phyloP scores from a whole-genome alignment of 140 eudicot genomes.

The Anethum foeniculum region DNA sequence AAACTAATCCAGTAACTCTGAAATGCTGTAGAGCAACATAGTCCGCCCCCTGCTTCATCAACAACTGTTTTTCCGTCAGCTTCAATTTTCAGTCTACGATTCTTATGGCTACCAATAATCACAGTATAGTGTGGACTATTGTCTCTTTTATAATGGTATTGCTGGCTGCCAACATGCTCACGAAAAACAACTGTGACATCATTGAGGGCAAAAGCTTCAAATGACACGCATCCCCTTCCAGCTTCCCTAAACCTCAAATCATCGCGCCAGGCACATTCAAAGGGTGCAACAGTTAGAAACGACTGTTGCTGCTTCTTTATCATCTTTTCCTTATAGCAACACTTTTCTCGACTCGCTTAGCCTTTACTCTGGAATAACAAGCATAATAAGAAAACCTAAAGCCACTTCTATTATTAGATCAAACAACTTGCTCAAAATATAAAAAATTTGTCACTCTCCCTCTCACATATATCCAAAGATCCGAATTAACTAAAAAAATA shows the following conservation, averaged over 20 bases:
- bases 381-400: background rate
- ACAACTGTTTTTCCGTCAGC: slow-evolving; percentile 85
- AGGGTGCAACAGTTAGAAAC: slow-evolving; percentile 90
- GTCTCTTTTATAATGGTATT: slow-evolving; percentile 91
- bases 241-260: slow-evolving; percentile 87
- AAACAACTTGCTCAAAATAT: slow-evolving; percentile 9
- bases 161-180: slow-evolving; percentile 88
- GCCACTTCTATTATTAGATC: background rate
- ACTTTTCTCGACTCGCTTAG: slow-evolving; percentile 16
- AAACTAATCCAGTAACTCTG: slow-evolving; percentile 97
- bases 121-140: slow-evolving; percentile 88
- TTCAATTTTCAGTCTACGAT: slow-evolving; percentile 71
- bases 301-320: slow-evolving; percentile 59
- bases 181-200: slow-evolving; percentile 92
- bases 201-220: slow-evolving; percentile 93
- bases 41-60: slow-evolving; percentile 75
- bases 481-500: slow-evolving; percentile 13
- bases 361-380: slow-evolving; percentile 23
- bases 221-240: slow-evolving; percentile 96
- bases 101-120: slow-evolving; percentile 86
- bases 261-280: slow-evolving; percentile 92
- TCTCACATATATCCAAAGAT: background rate
- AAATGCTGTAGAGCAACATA: slow-evolving; percentile 75
- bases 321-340: slow-evolving; percentile 22
- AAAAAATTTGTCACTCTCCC: slow-evolving; percentile 5